Conservation (phyloP, 495 filamentous ascomycete genomes). For the Xylaria scruposa region DNA sequence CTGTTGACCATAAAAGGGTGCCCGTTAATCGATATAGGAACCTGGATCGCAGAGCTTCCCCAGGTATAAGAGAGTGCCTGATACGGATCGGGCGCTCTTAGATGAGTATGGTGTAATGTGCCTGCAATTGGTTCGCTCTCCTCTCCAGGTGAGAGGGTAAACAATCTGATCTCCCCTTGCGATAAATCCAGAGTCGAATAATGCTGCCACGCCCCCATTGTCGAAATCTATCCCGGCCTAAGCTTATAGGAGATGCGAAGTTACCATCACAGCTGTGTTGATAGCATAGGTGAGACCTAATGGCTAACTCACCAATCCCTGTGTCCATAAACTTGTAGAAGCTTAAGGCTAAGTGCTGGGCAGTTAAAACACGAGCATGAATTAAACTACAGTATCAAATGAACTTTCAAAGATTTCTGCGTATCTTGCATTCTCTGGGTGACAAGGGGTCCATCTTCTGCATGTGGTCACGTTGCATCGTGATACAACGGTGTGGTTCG, state of each 20-base stretch:
- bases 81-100: neutral
- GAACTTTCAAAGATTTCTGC: neutral
- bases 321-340: neutral
- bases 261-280: neutral
- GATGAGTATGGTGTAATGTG: neutral
- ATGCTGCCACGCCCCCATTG: neutral
- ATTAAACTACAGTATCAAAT: neutral
- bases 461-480: neutral
- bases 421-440: neutral
- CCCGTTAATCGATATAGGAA: neutral
- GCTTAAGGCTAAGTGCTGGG: neutral
- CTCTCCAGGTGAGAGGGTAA: neutral
- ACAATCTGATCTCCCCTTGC: neutral
- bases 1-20: neutral
- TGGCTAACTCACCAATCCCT: neutral
- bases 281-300: neutral
- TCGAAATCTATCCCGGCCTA: neutral
- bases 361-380: neutral
- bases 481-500: neutral
- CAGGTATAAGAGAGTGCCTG: constrained; percentile 1
- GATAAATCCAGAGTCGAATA: neutral
- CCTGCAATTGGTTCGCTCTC: neutral
- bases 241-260: neutral
- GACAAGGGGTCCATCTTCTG: neutral
- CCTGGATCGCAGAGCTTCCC: constrained; percentile 4